These are phyloP conservation scores for Metschnikowia gelsemii DNA, from an alignment of 805 yeast species.

Conservation along the genomic window DNA sequence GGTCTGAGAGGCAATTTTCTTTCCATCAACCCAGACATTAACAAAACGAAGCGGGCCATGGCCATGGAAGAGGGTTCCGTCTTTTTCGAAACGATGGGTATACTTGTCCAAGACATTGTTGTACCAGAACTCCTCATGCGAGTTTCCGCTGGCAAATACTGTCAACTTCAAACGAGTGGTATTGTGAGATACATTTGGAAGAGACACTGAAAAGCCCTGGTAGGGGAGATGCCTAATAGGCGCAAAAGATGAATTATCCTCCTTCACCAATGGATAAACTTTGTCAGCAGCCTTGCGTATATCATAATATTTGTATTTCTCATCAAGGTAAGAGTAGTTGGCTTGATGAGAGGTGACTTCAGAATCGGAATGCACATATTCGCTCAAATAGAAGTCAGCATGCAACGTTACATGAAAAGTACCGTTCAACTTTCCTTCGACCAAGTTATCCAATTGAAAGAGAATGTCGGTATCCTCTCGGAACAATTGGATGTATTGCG, in stretches of 20 bases:
- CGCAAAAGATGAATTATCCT: conserved; percentile 25
- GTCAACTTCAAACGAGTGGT: conserved; percentile 61
- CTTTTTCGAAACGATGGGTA: conserved; percentile 36
- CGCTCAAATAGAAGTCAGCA: conserved; percentile 46
- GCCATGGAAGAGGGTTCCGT: conserved; percentile 40
- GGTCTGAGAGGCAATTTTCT: conserved; percentile 56
- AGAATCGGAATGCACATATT: conserved; percentile 3
- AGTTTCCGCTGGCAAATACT: conserved; percentile 70
- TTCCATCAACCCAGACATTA: conserved; percentile 58
- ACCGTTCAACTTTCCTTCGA: conserved; percentile 58
- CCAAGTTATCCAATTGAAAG: conserved; percentile 62
- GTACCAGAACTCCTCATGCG: conserved; percentile 85
- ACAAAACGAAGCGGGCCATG: conserved; percentile 74
- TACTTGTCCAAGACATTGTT: conserved; percentile 54
- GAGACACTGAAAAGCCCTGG: conserved; percentile 31
- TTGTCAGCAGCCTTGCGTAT: conserved; percentile 38
- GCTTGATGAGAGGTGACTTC: neutral
- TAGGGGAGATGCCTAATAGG: conserved; percentile 50
- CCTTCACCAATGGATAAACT: conserved; percentile 37
- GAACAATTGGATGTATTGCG: conserved; percentile 55
- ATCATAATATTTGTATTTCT: conserved; percentile 26
- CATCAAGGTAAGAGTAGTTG: conserved; percentile 6
- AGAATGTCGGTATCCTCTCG: conserved; percentile 39
- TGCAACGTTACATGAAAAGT: conserved; percentile 52
- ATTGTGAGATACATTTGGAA: conserved; percentile 52